Evolutionary conservation across 306 rosid genomes (phyloP).

Genomic region (Abrus precatorius): DNA sequence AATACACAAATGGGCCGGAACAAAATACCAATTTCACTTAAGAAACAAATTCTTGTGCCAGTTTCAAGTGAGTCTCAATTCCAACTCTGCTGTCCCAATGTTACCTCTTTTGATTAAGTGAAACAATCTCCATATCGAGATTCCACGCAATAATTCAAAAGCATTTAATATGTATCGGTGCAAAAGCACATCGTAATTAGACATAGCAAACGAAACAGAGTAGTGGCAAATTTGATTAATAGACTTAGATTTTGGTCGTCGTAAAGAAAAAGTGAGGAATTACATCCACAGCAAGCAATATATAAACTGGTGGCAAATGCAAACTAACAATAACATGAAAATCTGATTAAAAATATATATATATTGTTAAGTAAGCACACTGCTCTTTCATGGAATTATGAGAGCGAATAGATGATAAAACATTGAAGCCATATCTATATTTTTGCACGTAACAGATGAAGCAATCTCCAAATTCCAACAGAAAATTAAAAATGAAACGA

Average conservation of each 20-base stretch:
- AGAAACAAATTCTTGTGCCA: not conserved
- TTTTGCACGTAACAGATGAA: not conserved
- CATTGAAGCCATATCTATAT: not conserved
- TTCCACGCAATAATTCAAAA: not conserved
- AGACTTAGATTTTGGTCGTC: not conserved
- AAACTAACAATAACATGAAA: not conserved
- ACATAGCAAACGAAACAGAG: not conserved
- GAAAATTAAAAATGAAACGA: not conserved
- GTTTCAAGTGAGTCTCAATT: not conserved
- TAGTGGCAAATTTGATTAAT: not conserved
- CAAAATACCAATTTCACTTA: not conserved
- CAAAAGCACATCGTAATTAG: not conserved
- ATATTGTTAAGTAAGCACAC: no score
- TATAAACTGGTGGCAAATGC: not conserved
- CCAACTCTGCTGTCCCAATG: not conserved
- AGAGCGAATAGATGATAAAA: not conserved
- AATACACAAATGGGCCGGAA: not conserved
- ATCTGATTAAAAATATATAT: not conserved
- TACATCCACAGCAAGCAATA: not conserved
- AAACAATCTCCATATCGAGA: not conserved
- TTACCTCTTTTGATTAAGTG: not conserved
- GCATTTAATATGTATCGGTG: not conserved
- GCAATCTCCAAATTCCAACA: not conserved
- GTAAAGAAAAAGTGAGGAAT: not conserved
- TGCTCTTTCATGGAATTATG: no score